Evolutionary conservation across 2,329 filamentous ascomycete genomes (phyloP).

Genomic region (Huntiella bhutanensis): DNA sequence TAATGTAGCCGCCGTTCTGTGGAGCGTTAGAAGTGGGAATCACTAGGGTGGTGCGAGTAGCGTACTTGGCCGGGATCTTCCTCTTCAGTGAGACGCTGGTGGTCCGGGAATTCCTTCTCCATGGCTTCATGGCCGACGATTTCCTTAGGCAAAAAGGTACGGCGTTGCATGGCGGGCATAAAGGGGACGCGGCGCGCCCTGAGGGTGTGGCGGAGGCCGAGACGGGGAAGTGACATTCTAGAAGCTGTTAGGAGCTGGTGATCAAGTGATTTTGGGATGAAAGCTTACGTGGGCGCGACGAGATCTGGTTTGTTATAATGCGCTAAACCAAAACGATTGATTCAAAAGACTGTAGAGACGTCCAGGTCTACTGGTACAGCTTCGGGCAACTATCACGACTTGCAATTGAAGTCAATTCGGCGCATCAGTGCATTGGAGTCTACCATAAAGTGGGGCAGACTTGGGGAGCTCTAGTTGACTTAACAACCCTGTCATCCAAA

Average conservation of each 20-base stretch:
- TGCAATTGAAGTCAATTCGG: too few relatives aligned
- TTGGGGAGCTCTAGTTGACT: too few relatives aligned
- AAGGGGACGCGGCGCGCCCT: neutral
- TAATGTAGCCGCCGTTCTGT: conserved; percentile 70
- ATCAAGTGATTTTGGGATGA: too few relatives aligned
- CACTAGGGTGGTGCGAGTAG: conserved; percentile 15
- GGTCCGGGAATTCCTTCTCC: conserved; percentile 34
- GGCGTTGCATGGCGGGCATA: conserved; percentile 35
- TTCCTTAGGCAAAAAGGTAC: conserved; percentile 34
- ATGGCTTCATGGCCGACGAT: conserved; percentile 27
- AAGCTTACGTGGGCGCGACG: too few relatives aligned
- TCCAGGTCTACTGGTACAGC: too few relatives aligned
- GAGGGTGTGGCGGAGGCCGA: conserved; percentile 13
- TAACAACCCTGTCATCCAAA: too few relatives aligned
- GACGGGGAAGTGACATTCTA: conserved; percentile 17
- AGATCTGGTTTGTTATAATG: too few relatives aligned
- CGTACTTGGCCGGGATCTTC: conserved; percentile 50
- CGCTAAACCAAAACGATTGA: too few relatives aligned
- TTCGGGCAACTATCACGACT: too few relatives aligned
- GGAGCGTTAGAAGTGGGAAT: conserved; percentile 11
- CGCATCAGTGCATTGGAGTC: too few relatives aligned
- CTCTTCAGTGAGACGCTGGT: conserved; percentile 31
- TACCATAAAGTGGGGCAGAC: too few relatives aligned
- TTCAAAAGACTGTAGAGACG: too few relatives aligned
- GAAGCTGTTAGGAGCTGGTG: neutral